Conservation (phyloP, 2,329 filamentous ascomycete species). For the Beauveria scarabaeidicola region DNA sequence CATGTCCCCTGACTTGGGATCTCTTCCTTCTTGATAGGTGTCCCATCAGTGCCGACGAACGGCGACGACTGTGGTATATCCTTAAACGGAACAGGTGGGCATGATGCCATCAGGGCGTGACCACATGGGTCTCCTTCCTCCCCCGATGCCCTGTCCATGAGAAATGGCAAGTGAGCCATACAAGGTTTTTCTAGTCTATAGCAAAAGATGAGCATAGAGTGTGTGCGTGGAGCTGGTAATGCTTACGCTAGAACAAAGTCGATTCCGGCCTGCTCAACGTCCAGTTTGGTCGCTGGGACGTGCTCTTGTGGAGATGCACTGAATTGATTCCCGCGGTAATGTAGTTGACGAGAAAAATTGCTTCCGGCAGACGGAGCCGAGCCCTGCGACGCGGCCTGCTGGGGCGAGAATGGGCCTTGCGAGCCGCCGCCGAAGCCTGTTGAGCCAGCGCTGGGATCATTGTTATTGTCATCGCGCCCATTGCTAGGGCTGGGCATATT, state of each 20-base stretch:
- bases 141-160: constrained; percentile 53
- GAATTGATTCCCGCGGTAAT: constrained; percentile 21
- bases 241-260: constrained; percentile 82
- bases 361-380: constrained; percentile 28
- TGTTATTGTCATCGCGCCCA: constrained; percentile 32
- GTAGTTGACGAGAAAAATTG: neutral
- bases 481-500: constrained; percentile 18
- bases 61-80: constrained; percentile 42
- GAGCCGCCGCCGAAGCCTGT: constrained; percentile 6
- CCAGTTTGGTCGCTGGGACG: constrained; percentile 35
- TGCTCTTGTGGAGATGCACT: constrained; percentile 20
- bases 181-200: constrained; percentile 84
- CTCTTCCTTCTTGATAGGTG: constrained; percentile 22
- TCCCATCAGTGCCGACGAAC: constrained; percentile 38
- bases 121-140: constrained; percentile 66
- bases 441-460: constrained; percentile 39
- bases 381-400: constrained; percentile 33
- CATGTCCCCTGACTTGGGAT: constrained; percentile 59
- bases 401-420: constrained; percentile 36
- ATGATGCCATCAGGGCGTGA: constrained; percentile 89
- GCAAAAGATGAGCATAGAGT: constrained; percentile 15
- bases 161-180: constrained; percentile 80
- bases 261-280: constrained; percentile 77
- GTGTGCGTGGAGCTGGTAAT: neutral
- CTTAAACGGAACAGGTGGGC: constrained; percentile 60